These are phyloP conservation scores for Cucumis melo DNA, from an alignment of 306 rosid species.

Conservation along the genomic window DNA sequence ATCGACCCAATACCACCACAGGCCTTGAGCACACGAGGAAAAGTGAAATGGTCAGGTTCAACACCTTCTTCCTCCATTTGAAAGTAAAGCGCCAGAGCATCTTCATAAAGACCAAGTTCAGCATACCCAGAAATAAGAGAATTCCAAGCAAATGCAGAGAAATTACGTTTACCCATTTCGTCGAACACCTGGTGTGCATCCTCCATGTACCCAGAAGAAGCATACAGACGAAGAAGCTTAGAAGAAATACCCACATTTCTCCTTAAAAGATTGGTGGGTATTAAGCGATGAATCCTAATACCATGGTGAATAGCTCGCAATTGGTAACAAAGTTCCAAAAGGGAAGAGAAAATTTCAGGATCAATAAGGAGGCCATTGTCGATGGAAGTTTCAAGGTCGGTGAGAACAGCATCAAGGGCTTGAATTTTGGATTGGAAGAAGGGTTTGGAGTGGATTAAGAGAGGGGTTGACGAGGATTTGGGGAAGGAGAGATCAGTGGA, in stretches of 20 bases:
- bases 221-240: constrained; percentile 56
- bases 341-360: constrained; percentile 48
- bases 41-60: constrained; percentile 56
- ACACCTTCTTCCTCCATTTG: constrained; percentile 83
- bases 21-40: constrained; percentile 72
- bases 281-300: constrained; percentile 49
- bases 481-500: constrained; percentile 27
- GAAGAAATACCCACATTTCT: constrained; percentile 54
- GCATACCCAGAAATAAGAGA: constrained; percentile 74
- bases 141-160: constrained; percentile 69
- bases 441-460: constrained; percentile 38
- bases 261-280: constrained; percentile 34
- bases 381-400: constrained; percentile 45
- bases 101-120: constrained; percentile 43
- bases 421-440: constrained; percentile 39
- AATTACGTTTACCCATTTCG: constrained; percentile 41
- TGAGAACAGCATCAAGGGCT: constrained; percentile 55
- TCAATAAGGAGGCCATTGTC: constrained; percentile 44
- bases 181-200: constrained; percentile 74
- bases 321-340: constrained; percentile 60
- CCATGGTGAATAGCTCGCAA: constrained; percentile 36
- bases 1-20: constrained; percentile 73
- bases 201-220: constrained; percentile 35
- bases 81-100: constrained; percentile 80
- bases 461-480: constrained; percentile 55